phyloP scores from a whole-genome alignment of 345 rosid genomes.

The Odontarrhena argentea region DNA sequence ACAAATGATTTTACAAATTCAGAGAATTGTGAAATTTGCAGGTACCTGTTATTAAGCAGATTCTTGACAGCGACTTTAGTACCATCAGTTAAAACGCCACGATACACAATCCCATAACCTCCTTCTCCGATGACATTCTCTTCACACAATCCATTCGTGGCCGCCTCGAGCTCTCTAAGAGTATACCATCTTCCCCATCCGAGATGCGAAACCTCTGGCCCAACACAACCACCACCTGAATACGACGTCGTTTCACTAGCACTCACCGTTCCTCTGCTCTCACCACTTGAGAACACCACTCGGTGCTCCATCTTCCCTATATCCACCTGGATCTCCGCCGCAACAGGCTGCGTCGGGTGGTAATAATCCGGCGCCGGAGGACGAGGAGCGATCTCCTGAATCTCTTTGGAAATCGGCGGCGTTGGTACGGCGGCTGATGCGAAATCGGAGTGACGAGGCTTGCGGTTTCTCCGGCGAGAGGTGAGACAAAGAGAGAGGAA shows the following conservation, averaged over 20 bases:
- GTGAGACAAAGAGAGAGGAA: slow-evolving; percentile 86
- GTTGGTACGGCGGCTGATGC: slow-evolving; percentile 40
- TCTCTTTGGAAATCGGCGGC: slow-evolving; percentile 83
- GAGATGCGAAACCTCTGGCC: slow-evolving; percentile 92
- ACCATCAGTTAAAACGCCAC: slow-evolving; percentile 76
- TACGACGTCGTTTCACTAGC: slow-evolving; percentile 66
- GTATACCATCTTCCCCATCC: slow-evolving; percentile 99
- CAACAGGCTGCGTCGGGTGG: slow-evolving; percentile 45
- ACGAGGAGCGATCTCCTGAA: slow-evolving; percentile 65
- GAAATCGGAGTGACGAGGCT: slow-evolving; percentile 31
- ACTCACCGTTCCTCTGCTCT: slow-evolving; percentile 71
- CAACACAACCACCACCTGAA: slow-evolving; percentile 61
- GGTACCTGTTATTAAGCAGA: slow-evolving; percentile 82
- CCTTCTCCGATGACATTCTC: slow-evolving; percentile 99
- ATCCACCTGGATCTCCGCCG: slow-evolving; percentile 88
- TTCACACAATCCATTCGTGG: slow-evolving; percentile 76
- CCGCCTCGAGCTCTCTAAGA: slow-evolving; percentile 83
- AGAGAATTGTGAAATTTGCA: background rate
- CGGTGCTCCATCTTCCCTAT: slow-evolving; percentile 89
- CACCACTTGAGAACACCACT: slow-evolving; percentile 87
- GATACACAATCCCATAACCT: slow-evolving; percentile 91
- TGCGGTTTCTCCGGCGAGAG: slow-evolving; percentile 65
- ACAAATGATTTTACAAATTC: background rate
- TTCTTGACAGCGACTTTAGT: slow-evolving; percentile 89
- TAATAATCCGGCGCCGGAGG: slow-evolving; percentile 46